Conservation (phyloP, 1,284 basidiomycete genomes). For the Chiua sp. region DNA sequence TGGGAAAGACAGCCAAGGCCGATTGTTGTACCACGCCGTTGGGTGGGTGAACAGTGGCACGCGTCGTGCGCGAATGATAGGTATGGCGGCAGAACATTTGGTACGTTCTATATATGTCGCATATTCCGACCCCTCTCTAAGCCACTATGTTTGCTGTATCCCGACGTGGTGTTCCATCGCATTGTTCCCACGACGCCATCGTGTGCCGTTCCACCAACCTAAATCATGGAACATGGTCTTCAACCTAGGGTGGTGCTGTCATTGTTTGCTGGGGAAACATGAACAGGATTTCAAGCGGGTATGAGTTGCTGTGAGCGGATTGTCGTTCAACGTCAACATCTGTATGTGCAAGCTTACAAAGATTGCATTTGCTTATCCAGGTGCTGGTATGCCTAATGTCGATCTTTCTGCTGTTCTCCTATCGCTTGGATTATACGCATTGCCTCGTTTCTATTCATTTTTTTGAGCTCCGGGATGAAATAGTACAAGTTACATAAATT, state of each 20-base stretch:
- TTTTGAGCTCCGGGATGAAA: no score
- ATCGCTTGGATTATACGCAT: no score
- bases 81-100: conserved; percentile 2
- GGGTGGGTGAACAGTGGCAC: neutral
- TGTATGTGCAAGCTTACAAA: neutral
- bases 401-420: neutral
- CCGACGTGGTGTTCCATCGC: neutral
- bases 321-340: neutral
- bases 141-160: neutral
- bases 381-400: neutral
- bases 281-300: neutral
- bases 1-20: conserved; percentile 2
- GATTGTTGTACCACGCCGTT: conserved; percentile 1
- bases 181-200: neutral
- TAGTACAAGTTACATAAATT: no score
- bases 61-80: conserved; percentile 1
- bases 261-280: neutral
- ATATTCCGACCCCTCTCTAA: neutral
- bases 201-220: neutral
- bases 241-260: neutral
- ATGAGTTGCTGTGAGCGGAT: conserved; percentile 1
- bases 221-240: neutral
- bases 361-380: neutral
- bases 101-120: neutral
- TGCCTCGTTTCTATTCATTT: no score